Base-by-base conservation (phyloP, 495 filamentous ascomycete species). In the Delitschia confertaspora region DNA sequence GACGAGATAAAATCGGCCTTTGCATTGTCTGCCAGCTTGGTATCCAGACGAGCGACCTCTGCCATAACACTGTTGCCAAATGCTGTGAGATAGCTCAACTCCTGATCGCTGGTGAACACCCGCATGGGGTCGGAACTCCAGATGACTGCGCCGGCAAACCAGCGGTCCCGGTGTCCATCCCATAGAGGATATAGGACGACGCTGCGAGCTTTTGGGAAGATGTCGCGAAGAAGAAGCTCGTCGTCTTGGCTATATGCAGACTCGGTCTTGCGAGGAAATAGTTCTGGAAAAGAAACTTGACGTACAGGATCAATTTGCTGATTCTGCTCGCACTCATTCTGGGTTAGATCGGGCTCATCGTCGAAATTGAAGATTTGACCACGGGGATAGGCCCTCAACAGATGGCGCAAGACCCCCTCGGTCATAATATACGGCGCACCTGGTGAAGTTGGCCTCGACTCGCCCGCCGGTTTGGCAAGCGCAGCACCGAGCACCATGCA, bases 1-100 rank as follows among this genome's bases (percentile, higher is more conserved):
- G 76, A 82, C 0, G 77, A 77, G 22, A 88, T 76, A 41, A 86
- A 78, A 42, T 81, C 80, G 2, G 75, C 72, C 51, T 88, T 86
- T 19, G 73, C 70, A 38, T 63, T 67, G 37, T 78, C 71, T 8
- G 65, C 68, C 13, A 45, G 56, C n/a, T 57, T 61, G 39, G 67
- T 69, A 37, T 74, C 61, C 3, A 78, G 49, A 19, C 73, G 70
- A 0, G 70, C 68, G 0, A 80, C 69, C 46, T 80, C 75, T 3
- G 74, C 74, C 58, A 79, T 75, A 33, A 80, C 66, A 2, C 69
- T 69, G 40, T 78, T 74, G 2, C 73, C 71, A 59, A 83, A 83
- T 0, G 72, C 70, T 20, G 69, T 69, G 33, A 79, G 60, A 34
- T 72, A 71, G 22, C 66, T 64, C 6, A 79, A 57, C 50, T 79